Evolutionary conservation across 2,329 filamentous ascomycete species (phyloP).

Genomic region (Blastomyces gilchristii): DNA sequence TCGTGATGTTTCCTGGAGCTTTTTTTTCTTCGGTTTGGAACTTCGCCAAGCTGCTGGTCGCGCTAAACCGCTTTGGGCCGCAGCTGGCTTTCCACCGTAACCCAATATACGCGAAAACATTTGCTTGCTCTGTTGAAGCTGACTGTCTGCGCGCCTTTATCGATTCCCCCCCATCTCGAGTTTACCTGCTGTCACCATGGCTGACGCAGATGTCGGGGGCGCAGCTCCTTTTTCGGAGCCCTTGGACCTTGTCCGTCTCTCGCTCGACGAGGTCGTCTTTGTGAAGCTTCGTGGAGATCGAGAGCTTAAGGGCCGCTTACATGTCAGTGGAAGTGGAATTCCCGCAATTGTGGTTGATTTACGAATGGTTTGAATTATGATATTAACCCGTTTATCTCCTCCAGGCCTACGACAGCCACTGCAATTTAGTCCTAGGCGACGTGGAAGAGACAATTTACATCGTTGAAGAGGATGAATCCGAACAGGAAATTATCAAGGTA

Average conservation of each 20-base stretch:
- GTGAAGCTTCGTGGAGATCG: slow-evolving; percentile 94
- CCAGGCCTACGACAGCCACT: slow-evolving; percentile 96
- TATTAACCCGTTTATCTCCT: slow-evolving; percentile 9
- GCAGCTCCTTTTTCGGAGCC: slow-evolving; percentile 70
- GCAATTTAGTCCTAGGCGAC: slow-evolving; percentile 90
- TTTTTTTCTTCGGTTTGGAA: not conserved
- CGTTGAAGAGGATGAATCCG: slow-evolving; percentile 75
- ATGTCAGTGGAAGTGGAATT: slow-evolving; percentile 53
- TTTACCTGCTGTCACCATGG: slow-evolving; percentile 39
- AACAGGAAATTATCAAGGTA: slow-evolving; percentile 64
- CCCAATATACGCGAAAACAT: not conserved
- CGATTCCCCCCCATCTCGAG: not conserved
- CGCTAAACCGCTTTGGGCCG: slow-evolving; percentile 11
- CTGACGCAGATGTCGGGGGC: slow-evolving; percentile 66
- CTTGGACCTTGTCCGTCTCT: slow-evolving; percentile 86
- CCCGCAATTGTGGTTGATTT: not conserved
- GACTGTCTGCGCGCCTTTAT: not conserved
- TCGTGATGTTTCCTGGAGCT: not conserved
- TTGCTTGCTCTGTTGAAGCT: not conserved
- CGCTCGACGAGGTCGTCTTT: slow-evolving; percentile 91
- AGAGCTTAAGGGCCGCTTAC: slow-evolving; percentile 87
- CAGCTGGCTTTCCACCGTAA: not conserved
- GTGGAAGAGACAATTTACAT: slow-evolving; percentile 96
- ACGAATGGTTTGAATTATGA: not conserved
- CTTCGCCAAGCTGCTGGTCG: not conserved